Evolutionary conservation across 2,329 filamentous ascomycete species (phyloP).

Genomic region (Neospermospora avenae): DNA sequence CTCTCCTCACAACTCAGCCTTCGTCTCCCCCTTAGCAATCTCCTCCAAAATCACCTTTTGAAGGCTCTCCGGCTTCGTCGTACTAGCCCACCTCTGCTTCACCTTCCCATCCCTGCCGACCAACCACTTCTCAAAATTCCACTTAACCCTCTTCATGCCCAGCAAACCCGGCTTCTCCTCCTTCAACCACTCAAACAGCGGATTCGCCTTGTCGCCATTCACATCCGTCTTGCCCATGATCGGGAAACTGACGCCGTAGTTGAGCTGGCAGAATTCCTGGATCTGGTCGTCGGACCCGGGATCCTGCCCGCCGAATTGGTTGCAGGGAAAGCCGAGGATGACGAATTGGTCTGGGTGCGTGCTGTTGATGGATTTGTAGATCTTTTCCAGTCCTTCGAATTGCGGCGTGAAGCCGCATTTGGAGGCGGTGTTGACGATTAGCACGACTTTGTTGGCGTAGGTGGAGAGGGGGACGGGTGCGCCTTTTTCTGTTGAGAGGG

Average conservation of each 20-base stretch:
- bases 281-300: slow-evolving; percentile 65
- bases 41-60: slow-evolving; percentile 74
- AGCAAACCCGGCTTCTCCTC: slow-evolving; percentile 73
- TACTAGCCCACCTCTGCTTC: slow-evolving; percentile 81
- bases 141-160: slow-evolving; percentile 90
- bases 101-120: slow-evolving; percentile 83
- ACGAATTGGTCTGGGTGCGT: slow-evolving; percentile 56
- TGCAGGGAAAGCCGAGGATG: slow-evolving; percentile 96
- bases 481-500: slow-evolving; percentile 61
- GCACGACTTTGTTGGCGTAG: slow-evolving; percentile 87
- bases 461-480: slow-evolving; percentile 64
- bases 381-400: slow-evolving; percentile 83
- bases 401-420: slow-evolving; percentile 99
- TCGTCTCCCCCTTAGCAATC: slow-evolving; percentile 26
- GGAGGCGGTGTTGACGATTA: slow-evolving; percentile 95
- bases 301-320: slow-evolving; percentile 92
- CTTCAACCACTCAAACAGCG: slow-evolving; percentile 76
- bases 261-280: slow-evolving; percentile 82
- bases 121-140: slow-evolving; percentile 99
- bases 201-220: slow-evolving; percentile 79
- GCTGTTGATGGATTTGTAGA: slow-evolving; percentile 74
- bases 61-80: slow-evolving; percentile 78
- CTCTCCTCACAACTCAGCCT: slow-evolving; percentile 14
- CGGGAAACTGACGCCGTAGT: slow-evolving; percentile 42
- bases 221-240: slow-evolving; percentile 83